Base-by-base conservation (phyloP, 768 basidiomycete species). In the Naganishia friedmannii region DNA sequence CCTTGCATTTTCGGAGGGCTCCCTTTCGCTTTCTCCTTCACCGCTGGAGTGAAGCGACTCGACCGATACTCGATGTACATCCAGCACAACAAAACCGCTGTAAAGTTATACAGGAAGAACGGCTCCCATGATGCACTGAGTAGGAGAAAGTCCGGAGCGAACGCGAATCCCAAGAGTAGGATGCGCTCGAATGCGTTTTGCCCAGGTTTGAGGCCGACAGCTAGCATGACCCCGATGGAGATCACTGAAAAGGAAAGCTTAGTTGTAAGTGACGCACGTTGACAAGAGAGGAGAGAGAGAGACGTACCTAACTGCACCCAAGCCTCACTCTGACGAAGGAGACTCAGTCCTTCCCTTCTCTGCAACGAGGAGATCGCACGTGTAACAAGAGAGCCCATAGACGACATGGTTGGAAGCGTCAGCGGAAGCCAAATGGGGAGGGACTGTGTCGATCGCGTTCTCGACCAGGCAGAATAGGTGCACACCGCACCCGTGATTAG, bases 61-160 rank as follows among this genome's bases (percentile, higher is more conserved):
- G 39, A 26, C 32, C 48, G 75, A 31, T 76, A 77, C 73, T 93
- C 91, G 7, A 89, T 83, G 12, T 85, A 83, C 51, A 89, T 84
- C 92, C 92, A 93, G 1, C 85, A 73, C 21, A 86, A 79, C 39
- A 93, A 79, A 6, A 87, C 87, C 23, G 82, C 81, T 0, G 86
- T 86, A 76, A 88, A 92, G 15, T 86, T 84, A n/a, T 86, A 82
- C 74, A 88, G 92, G 79, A 93, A 93, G 17, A 92, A 83, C 0
- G 88, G 89, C 76, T 93, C 92, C 28, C 88, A 86, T 69, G 89
- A 89, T 78, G 92, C 90, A 2, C 91, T 90, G 21, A 93, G 84
- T 45, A 91, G 84, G 42, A 91, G 84, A 70, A 92, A 93, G 74
- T 87, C 88, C 3, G 88, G 88, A 0, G 86, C 86, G 71, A 92